Conservation (phyloP, 106 monocot species). For the Iris macrosiphon region DNA sequence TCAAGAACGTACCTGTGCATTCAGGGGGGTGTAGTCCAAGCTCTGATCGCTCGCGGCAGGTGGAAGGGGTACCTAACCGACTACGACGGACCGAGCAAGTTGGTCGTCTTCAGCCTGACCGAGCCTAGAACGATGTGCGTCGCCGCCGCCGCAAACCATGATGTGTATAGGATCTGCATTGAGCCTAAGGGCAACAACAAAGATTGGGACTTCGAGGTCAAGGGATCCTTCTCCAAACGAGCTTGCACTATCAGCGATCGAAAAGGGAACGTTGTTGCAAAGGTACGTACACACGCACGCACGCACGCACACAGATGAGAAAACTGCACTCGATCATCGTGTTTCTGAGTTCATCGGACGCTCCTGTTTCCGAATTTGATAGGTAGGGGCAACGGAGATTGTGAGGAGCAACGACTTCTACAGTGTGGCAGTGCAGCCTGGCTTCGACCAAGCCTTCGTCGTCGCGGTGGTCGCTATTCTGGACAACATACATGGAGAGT, state of each 20-base stretch:
- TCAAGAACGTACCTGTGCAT: too few relatives aligned
- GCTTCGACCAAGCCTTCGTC: conserved; percentile 13
- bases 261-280: conserved; percentile 33
- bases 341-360: neutral
- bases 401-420: conserved; percentile 11
- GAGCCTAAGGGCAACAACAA: conserved; percentile 29
- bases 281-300: conserved; percentile 21
- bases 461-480: conserved; percentile 11
- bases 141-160: conserved; percentile 12
- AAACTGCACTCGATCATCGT: too few relatives aligned
- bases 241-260: conserved; percentile 42
- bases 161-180: conserved; percentile 15
- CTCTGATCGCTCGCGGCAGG: conserved; percentile 26
- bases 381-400: conserved; percentile 2
- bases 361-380: neutral
- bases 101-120: conserved; percentile 37
- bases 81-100: conserved; percentile 28
- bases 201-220: conserved; percentile 51
- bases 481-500: conserved; percentile 14
- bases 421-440: conserved; percentile 8
- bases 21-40: conserved; percentile 57
- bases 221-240: conserved; percentile 50
- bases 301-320: neutral
- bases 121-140: conserved; percentile 29
- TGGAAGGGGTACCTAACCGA: conserved; percentile 68